A percentile compares a stretch with the other conserved stretches of the same genome.
phyloP scores from a whole-genome alignment of 495 filamentous ascomycete genomes.

The Talaromyces stipitatus region DNA sequence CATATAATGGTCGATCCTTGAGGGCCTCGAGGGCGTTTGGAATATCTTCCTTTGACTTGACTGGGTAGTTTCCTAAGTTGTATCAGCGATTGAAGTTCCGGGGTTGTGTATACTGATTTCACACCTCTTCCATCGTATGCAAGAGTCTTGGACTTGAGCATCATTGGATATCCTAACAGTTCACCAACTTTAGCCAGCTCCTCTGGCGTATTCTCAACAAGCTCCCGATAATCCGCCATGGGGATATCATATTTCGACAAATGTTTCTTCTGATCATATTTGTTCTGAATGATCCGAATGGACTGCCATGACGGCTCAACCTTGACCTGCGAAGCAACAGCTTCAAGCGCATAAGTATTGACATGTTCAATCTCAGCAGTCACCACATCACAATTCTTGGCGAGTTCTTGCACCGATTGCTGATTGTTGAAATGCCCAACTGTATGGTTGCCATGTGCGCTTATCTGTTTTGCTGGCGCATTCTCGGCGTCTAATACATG shows the following conservation, averaged over 20 bases:
- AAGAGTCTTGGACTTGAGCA: conserved; percentile 89
- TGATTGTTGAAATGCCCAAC: conserved; percentile 79
- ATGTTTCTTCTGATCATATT: conserved; percentile 85
- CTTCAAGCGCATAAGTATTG: conserved; percentile 83
- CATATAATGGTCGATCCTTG: conserved; percentile 68
- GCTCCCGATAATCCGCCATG: conserved; percentile 59
- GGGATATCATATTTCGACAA: conserved; percentile 57
- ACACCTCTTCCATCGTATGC: conserved; percentile 84
- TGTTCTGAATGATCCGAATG: conserved; percentile 90
- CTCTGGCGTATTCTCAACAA: conserved; percentile 43
- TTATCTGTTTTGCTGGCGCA: conserved; percentile 87
- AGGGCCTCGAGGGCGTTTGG: conserved; percentile 59
- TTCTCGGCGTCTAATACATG: conserved; percentile 72
- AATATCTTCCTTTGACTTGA: conserved; percentile 61
- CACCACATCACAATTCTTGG: conserved; percentile 69
- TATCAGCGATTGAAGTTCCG: conserved; percentile 1
- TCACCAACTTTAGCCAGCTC: conserved; percentile 57
- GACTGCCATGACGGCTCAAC: conserved; percentile 89
- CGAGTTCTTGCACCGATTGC: conserved; percentile 67
- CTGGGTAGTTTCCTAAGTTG: conserved; percentile 62
- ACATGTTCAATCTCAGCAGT: conserved; percentile 99
- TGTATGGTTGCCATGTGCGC: conserved; percentile 64
- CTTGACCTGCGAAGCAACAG: conserved; percentile 55
- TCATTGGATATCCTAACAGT: conserved; percentile 75
- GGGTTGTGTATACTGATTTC: conserved; percentile 3